Base-by-base conservation (phyloP, 371 early-diverging fungal species). In the Mucor indicus region DNA sequence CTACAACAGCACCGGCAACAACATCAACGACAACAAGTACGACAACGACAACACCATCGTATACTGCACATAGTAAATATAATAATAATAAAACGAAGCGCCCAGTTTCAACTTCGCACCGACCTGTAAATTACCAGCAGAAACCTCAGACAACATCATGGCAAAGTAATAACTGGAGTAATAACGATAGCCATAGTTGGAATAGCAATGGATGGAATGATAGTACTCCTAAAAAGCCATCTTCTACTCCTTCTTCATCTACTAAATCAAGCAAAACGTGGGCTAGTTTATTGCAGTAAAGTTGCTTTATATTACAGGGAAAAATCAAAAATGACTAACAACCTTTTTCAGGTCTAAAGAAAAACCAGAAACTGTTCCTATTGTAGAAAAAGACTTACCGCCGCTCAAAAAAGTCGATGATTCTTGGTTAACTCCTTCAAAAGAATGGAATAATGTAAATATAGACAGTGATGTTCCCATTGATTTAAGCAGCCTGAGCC, bases 171-270 rank as follows among this genome's bases (percentile, higher is more conserved):
- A 38, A 38, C 39, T 10, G 95, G 87, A 22, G 87, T 86, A 36
- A 87, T 54, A 20, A 68, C 65, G 43, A 96, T 95, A 8, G 92
- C 95, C 3, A 94, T 93, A 2, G 81, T 72, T 62, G 95, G 87
- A 61, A 84, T 93, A 0, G 90, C 84, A 15, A 96, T 81, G 0
- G 83, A 86, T 1, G 98, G 95, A 15, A 91, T 63, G 16, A 38
- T 22, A 37, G 20, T 17, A 22, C 38, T 25, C 39, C 39, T 48
- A 48, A 48, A 48, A 48, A 48, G 22, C 30, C 31, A 30, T 30
- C 48, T 12, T 23, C 16, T 24, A 39, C 48, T 31, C 39, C 48
- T 30, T 47, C 47, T 29, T 37, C 47, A 2, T 48, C 48, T 48
- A 38, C 48, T 31, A 38, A 48, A 48, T 24, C 48, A 39, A 48